A percentile compares a stretch with the other conserved stretches of the same genome.
Conservation (phyloP, 2,329 filamentous ascomycete species). For the Penicillium palitans region DNA sequence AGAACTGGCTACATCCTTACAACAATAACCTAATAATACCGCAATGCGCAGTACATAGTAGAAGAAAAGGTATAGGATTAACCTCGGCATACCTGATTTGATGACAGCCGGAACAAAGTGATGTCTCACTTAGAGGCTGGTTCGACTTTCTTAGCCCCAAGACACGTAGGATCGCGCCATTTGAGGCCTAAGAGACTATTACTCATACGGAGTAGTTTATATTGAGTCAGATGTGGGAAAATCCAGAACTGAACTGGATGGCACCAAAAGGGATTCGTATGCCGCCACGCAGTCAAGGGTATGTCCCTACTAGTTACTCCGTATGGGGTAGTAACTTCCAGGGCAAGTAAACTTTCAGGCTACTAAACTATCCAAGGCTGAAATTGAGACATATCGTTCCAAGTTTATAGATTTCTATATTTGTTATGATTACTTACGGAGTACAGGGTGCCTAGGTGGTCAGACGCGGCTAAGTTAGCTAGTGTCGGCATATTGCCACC, state of each 20-base stretch:
- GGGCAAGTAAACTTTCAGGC: slow-evolving; percentile 3
- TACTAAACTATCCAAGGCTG: neutral
- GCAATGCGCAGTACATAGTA: neutral
- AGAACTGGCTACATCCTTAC: neutral
- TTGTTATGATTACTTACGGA: neutral
- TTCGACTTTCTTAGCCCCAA: slow-evolving; percentile 1
- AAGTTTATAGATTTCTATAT: neutral
- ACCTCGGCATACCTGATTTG: neutral
- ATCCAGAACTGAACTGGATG: neutral
- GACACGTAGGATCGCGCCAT: slow-evolving; percentile 10
- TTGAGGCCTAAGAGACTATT: neutral
- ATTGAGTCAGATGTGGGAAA: neutral
- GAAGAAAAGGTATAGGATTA: neutral
- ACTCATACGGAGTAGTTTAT: neutral
- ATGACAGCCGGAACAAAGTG: neutral
- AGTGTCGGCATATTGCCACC: slow-evolving; percentile 9
- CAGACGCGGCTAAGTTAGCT: slow-evolving; percentile 2
- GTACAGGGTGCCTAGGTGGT: neutral
- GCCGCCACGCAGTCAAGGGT: slow-evolving; percentile 19
- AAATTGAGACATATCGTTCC: neutral
- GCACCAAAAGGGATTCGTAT: slow-evolving; percentile 14
- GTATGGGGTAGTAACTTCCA: neutral
- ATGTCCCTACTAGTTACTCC: neutral
- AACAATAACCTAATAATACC: neutral
- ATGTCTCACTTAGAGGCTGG: slow-evolving; percentile 11